phyloP scores from a whole-genome alignment of 768 basidiomycete species.

The Leccinum rimulosum region DNA sequence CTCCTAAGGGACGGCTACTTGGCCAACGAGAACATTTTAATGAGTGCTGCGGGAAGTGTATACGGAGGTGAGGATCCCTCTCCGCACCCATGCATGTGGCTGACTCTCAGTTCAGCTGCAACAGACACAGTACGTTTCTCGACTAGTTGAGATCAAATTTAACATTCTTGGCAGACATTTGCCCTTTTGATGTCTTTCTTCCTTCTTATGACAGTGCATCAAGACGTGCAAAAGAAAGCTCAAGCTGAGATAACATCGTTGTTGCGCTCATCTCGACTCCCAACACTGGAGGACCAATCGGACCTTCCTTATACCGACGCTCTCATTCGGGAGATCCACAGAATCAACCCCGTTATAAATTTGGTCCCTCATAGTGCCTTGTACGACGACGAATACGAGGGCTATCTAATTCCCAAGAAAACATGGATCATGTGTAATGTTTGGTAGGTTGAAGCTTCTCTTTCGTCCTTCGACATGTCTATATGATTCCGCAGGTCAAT shows the following conservation, averaged over 20 bases:
- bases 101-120: conserved; percentile 3
- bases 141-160: not conserved
- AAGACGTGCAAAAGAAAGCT: conserved; percentile 24
- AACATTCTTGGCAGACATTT: conserved; percentile 2
- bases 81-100: not conserved
- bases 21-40: conserved; percentile 1
- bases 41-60: conserved; percentile 7
- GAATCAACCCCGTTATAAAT: conserved; percentile 18
- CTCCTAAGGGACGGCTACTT: not conserved
- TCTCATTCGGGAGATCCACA: conserved; percentile 21
- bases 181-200: conserved; percentile 11
- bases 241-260: conserved; percentile 25
- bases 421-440: conserved; percentile 15
- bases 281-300: conserved; percentile 24
- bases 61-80: conserved; percentile 3
- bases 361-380: conserved; percentile 17
- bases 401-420: conserved; percentile 11
- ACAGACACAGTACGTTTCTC: conserved; percentile 10
- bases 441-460: conserved; percentile 2
- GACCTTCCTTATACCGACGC: conserved; percentile 28
- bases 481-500: conserved; percentile 26
- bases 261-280: conserved; percentile 21
- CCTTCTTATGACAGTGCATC: conserved; percentile 16
- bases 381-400: conserved; percentile 10
- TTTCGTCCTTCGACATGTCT: not conserved